These are phyloP conservation scores for Keithomyces neogunnii DNA, from an alignment of 2,329 filamentous ascomycete species.

Conservation along the genomic window DNA sequence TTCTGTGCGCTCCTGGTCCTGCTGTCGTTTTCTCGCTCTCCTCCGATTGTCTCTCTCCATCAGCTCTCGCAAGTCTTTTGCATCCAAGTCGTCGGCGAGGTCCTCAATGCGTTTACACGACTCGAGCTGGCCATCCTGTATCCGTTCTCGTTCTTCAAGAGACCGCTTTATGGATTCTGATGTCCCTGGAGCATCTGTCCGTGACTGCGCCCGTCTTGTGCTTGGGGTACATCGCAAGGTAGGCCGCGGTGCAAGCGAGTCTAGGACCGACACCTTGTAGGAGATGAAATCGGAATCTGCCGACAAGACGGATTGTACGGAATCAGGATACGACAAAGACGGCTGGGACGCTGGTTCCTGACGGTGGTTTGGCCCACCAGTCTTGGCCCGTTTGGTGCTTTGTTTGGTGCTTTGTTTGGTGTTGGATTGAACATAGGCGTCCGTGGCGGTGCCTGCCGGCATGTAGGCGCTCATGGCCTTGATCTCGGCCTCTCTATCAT, in stretches of 20 bases:
- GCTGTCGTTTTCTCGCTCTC: constrained; percentile 62
- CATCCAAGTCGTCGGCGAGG: constrained; percentile 78
- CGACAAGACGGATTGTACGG: constrained; percentile 69
- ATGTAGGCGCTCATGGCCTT: constrained; percentile 69
- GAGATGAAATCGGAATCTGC: constrained; percentile 62
- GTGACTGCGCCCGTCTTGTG: constrained; percentile 45
- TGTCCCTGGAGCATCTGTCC: constrained; percentile 36
- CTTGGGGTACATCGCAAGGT: constrained; percentile 67
- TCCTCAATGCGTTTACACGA: constrained; percentile 57
- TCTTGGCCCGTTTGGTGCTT: constrained; percentile 59
- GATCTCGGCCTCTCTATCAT: constrained; percentile 78
- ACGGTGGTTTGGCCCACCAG: constrained; percentile 41
- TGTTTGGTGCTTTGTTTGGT: constrained; percentile 58
- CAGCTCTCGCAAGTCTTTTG: constrained; percentile 74
- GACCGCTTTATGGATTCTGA: constrained; percentile 43
- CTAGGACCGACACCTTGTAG: constrained; percentile 73
- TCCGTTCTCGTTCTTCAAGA: constrained; percentile 40
- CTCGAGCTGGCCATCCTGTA: constrained; percentile 52
- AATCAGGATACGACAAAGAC: constrained; percentile 66
- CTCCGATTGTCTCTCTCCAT: constrained; percentile 84
- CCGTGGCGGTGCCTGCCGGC: constrained; percentile 54
- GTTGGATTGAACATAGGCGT: constrained; percentile 51
- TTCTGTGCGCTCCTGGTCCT: constrained; percentile 59
- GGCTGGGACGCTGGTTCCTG: constrained; percentile 61
- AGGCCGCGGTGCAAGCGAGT: constrained; percentile 77